phyloP scores from a whole-genome alignment of 805 yeast genomes.

The Wickerhamomyces queroliae region DNA sequence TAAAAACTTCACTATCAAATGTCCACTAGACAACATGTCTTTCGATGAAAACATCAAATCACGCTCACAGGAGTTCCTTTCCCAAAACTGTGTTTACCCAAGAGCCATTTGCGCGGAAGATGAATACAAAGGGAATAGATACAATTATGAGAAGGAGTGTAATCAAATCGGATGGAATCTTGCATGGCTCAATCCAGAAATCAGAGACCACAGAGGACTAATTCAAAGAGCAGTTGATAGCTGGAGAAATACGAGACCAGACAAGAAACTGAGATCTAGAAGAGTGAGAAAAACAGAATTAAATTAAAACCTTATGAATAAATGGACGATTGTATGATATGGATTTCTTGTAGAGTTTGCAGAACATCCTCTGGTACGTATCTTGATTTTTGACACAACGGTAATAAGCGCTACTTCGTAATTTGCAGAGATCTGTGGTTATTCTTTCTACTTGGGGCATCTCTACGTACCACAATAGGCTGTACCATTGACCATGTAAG shows the following conservation, averaged over 20 bases:
- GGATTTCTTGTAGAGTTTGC: too few species aligned
- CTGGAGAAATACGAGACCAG: conserved; percentile 43
- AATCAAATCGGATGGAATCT: conserved; percentile 45
- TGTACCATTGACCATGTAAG: too few species aligned
- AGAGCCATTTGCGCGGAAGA: conserved; percentile 37
- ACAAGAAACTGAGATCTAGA: conserved; percentile 32
- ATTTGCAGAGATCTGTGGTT: too few species aligned
- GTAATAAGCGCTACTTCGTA: too few species aligned
- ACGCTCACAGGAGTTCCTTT: conserved; percentile 27
- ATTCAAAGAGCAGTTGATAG: conserved; percentile 47
- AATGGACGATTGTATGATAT: too few species aligned
- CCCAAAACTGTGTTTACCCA: conserved; percentile 41
- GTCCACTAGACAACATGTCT: too few species aligned
- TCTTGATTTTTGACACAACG: too few species aligned
- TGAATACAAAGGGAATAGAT: conserved; percentile 40
- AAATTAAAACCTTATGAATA: too few species aligned
- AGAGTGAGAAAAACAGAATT: conserved; percentile 28
- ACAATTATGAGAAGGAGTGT: conserved; percentile 40
- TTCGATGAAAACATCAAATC: conserved; percentile 5
- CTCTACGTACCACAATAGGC: too few species aligned
- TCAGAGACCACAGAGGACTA: conserved; percentile 39
- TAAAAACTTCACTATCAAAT: conserved; percentile 17
- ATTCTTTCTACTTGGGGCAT: too few species aligned
- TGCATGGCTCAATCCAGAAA: conserved; percentile 34
- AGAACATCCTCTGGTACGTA: too few species aligned